Conservation (phyloP, 2,329 filamentous ascomycete genomes). For the Phaeosphaeriaceae sp. region DNA sequence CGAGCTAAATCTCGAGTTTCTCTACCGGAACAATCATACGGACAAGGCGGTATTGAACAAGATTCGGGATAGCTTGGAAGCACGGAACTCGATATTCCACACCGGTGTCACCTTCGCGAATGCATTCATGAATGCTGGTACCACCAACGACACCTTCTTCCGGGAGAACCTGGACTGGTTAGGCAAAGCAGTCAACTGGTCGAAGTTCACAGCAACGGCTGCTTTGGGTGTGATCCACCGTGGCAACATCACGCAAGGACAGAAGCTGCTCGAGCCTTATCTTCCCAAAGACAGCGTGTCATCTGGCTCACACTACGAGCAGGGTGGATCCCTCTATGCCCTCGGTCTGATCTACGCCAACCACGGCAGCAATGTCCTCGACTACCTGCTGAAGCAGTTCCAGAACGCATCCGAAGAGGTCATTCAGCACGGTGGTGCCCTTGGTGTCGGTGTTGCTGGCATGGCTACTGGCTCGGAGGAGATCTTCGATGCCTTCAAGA, state of each 20-base stretch:
- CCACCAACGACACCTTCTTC: slow-evolving; percentile 98
- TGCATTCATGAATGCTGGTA: slow-evolving; percentile 99
- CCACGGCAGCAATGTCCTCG: slow-evolving; percentile 87
- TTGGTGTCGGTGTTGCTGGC: slow-evolving; percentile 93
- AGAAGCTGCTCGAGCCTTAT: slow-evolving; percentile 93
- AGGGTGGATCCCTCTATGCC: slow-evolving; percentile 93
- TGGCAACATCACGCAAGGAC: slow-evolving; percentile 90
- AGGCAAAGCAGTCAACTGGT: slow-evolving; percentile 99
- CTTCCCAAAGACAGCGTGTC: slow-evolving; percentile 80
- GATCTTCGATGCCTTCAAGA: slow-evolving; percentile 90
- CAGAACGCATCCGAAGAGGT: slow-evolving; percentile 83
- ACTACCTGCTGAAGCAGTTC: slow-evolving; percentile 80
- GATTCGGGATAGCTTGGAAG: slow-evolving; percentile 92
- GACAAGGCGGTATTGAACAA: slow-evolving; percentile 94
- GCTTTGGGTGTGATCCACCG: slow-evolving; percentile 96
- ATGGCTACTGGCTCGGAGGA: slow-evolving; percentile 94
- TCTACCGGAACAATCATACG: slow-evolving; percentile 93
- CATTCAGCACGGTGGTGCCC: slow-evolving; percentile 93
- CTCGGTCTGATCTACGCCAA: slow-evolving; percentile 97
- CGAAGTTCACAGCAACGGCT: slow-evolving; percentile 97
- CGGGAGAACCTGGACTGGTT: slow-evolving; percentile 97
- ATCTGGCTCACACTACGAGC: slow-evolving; percentile 86
- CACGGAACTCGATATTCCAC: slow-evolving; percentile 97
- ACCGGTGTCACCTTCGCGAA: slow-evolving; percentile 97
- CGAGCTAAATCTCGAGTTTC: slow-evolving; percentile 92